Evolutionary conservation across 805 yeast genomes (phyloP).

Genomic region (Starmerella vaccinii): DNA sequence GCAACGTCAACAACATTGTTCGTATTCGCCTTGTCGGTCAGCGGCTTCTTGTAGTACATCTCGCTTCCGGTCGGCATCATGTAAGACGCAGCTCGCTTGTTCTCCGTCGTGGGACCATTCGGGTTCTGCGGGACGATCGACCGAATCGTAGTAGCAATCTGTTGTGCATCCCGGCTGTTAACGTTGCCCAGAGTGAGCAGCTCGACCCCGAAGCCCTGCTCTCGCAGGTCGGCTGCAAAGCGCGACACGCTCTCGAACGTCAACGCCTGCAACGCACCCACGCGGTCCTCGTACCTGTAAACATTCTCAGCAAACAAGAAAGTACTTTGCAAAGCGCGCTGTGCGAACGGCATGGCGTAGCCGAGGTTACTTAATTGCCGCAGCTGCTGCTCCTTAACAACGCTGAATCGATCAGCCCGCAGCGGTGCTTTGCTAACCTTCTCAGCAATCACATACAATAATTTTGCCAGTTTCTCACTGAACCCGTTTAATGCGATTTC

Average conservation of each 20-base stretch:
- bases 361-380: constrained; percentile 61
- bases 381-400: constrained; percentile 51
- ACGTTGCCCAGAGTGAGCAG: constrained; percentile 71
- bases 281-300: constrained; percentile 56
- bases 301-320: constrained; percentile 61
- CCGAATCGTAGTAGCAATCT: not conserved
- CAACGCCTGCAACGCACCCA: constrained; percentile 44
- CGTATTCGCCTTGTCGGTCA: constrained; percentile 59
- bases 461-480: constrained; percentile 62
- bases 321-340: constrained; percentile 53
- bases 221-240: constrained; percentile 29
- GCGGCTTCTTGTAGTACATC: constrained; percentile 19
- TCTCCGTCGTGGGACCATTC: constrained; percentile 3
- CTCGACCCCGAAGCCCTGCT: constrained; percentile 55
- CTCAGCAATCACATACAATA: constrained; percentile 51
- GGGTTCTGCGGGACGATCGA: constrained; percentile 5
- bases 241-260: constrained; percentile 8
- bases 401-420: constrained; percentile 49
- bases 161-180: constrained; percentile 44
- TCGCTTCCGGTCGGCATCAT: constrained; percentile 26
- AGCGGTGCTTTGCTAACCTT: constrained; percentile 44
- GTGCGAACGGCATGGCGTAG: constrained; percentile 66
- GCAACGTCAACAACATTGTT: constrained; percentile 78
- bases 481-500: constrained; percentile 64
- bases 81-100: constrained; percentile 27